Percentiles rank a stretch among this genome's conserved stretches.
phyloP scores from a whole-genome alignment of 116 monocot species.

The Posidonia oceanica region DNA sequence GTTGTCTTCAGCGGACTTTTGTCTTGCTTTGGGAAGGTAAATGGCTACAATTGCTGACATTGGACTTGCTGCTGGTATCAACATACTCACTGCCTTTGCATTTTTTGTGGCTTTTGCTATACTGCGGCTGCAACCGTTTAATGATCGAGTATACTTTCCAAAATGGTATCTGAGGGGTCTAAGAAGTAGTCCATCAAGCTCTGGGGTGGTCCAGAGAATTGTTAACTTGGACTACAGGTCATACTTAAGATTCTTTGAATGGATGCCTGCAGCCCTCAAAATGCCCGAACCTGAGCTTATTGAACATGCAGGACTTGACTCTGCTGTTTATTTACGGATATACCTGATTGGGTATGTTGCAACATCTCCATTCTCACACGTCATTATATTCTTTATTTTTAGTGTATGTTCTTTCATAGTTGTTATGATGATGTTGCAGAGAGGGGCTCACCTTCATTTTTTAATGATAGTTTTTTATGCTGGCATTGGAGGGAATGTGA shows the following conservation, averaged over 20 bases:
- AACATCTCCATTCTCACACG: background rate
- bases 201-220: slow-evolving; percentile 14
- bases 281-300: slow-evolving; percentile 32
- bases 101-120: slow-evolving; percentile 21
- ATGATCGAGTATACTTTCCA: slow-evolving; percentile 24
- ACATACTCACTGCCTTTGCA: slow-evolving; percentile 18
- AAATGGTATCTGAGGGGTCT: slow-evolving; percentile 25
- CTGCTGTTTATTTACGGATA: slow-evolving; percentile 20
- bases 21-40: no score
- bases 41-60: slow-evolving; percentile 25
- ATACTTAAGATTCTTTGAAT: slow-evolving; percentile 16
- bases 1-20: no score
- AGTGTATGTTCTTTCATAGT: no score
- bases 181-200: slow-evolving; percentile 11
- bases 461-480: no score
- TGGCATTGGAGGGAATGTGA: no score
- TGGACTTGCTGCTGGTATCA: slow-evolving; percentile 18
- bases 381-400: background rate
- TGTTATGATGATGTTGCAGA: no score
- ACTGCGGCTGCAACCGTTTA: slow-evolving; percentile 18
- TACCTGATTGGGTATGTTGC: slow-evolving; percentile 17
- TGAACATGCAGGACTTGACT: slow-evolving; percentile 26
- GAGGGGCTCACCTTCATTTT: no score
- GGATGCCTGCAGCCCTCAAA: slow-evolving; percentile 26
- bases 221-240: slow-evolving; percentile 22